phyloP scores from a whole-genome alignment of 2,329 filamentous ascomycete species.

The Penicillium sp. region DNA sequence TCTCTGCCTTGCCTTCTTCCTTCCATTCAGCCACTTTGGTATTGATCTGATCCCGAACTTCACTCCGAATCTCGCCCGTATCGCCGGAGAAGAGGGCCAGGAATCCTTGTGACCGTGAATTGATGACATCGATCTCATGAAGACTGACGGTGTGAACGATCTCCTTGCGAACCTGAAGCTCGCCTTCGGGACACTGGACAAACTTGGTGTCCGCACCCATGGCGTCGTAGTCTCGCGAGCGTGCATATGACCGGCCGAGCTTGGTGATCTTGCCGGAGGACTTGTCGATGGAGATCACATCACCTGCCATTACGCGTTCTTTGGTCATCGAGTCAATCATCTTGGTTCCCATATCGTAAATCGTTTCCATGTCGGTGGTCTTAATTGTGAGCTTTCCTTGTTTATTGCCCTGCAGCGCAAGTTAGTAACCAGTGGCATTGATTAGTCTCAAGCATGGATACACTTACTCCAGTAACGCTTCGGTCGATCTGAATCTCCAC shows the following conservation, averaged over 20 bases:
- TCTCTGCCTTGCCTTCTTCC: constrained; percentile 97
- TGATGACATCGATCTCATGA: constrained; percentile 99
- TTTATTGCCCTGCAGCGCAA: constrained; percentile 70
- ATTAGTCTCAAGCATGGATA: not conserved
- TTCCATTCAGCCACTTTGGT: constrained; percentile 99
- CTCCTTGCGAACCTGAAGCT: constrained; percentile 95
- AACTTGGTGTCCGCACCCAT: constrained; percentile 99
- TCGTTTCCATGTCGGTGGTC: constrained; percentile 98
- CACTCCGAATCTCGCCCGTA: constrained; percentile 94
- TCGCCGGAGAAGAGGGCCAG: constrained; percentile 95
- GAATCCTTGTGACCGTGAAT: constrained; percentile 97
- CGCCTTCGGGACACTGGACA: constrained; percentile 93
- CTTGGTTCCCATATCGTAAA: constrained; percentile 99
- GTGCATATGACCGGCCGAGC: constrained; percentile 87
- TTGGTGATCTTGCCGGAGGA: constrained; percentile 97
- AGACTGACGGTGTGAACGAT: constrained; percentile 94
- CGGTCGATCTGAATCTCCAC: constrained; percentile 98
- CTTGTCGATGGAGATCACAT: constrained; percentile 98
- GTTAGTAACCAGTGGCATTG: constrained; percentile 5
- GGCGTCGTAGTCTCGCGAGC: constrained; percentile 95
- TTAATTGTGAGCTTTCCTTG: constrained; percentile 99
- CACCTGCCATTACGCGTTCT: constrained; percentile 96
- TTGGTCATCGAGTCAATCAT: constrained; percentile 99
- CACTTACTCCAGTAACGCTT: constrained; percentile 77
- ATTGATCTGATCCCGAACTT: constrained; percentile 98